phyloP scores from a whole-genome alignment of 1,284 basidiomycete species.

The Lignosus rhinocerotis region DNA sequence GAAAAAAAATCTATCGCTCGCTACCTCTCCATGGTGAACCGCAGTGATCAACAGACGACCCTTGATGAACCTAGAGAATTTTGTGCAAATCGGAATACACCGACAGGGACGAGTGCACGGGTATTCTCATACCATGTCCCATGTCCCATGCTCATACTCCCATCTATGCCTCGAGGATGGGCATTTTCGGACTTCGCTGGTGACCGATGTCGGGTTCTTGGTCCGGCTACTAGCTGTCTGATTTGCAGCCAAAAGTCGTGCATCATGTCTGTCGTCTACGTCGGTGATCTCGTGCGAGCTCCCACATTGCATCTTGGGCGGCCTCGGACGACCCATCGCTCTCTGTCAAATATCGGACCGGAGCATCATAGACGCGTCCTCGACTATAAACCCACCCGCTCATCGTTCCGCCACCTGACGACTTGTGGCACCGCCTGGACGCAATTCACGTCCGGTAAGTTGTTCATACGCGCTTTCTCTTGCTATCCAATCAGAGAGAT shows the following conservation, averaged over 20 bases:
- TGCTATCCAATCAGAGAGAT: background rate
- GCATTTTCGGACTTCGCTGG: constrained; percentile 5
- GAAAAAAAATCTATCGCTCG: background rate
- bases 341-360: constrained; percentile 5
- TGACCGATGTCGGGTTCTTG: constrained; percentile 3
- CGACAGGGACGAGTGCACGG: constrained; percentile 6
- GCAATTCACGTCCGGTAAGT: constrained; percentile 1
- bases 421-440: background rate
- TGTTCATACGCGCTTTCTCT: background rate
- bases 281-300: constrained; percentile 12
- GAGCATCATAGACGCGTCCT: background rate
- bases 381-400: background rate
- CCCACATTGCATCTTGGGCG: background rate
- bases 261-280: background rate
- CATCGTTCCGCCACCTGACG: constrained; percentile 1
- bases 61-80: background rate
- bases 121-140: background rate
- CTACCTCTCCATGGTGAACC: background rate
- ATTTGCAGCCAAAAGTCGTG: constrained; percentile 7
- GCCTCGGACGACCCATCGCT: background rate
- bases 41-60: constrained; percentile 1
- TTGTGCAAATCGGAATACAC: background rate
- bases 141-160: background rate
- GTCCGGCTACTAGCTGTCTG: constrained; percentile 17
- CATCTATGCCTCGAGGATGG: background rate